A percentile compares a stretch with the other conserved stretches of the same genome.
These are phyloP conservation scores for Durotheca rogersii DNA, from an alignment of 495 filamentous ascomycete genomes.

Conservation along the genomic window DNA sequence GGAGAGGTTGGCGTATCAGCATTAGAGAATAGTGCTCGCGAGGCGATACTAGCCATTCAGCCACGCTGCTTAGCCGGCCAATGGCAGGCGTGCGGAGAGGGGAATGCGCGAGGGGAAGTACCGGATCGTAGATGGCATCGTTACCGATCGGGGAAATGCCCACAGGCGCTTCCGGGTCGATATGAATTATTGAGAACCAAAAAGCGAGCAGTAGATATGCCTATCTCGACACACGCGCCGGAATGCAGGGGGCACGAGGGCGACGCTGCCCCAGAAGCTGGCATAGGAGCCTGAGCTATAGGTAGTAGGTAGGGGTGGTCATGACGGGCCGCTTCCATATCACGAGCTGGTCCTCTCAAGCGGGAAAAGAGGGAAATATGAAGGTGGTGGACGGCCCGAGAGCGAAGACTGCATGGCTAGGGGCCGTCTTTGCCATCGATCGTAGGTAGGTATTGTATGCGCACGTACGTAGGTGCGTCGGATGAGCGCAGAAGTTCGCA, in stretches of 20 bases:
- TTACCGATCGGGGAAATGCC: conserved; percentile 8
- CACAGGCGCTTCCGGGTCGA: conserved; percentile 7
- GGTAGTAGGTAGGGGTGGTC: neutral
- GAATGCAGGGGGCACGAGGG: conserved; percentile 1
- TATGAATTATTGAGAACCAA: conserved; percentile 7
- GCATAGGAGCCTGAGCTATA: no score
- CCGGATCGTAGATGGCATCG: conserved; percentile 12
- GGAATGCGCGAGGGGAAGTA: conserved; percentile 19
- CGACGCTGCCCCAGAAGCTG: no score
- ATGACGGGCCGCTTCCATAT: no score
- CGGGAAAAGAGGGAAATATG: no score
- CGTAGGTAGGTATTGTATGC: no score
- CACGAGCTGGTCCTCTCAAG: no score
- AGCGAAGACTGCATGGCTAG: no score
- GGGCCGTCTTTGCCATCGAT: no score
- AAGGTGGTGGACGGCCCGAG: no score
- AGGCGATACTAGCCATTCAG: conserved; percentile 11
- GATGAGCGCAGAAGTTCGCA: no score
- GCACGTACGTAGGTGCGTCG: no score
- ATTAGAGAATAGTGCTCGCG: conserved; percentile 9
- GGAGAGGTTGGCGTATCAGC: conserved; percentile 3
- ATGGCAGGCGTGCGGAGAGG: conserved; percentile 13
- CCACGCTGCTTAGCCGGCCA: conserved; percentile 25
- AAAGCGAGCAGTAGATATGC: conserved; percentile 7
- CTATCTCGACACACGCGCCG: conserved; percentile 22